Evolutionary conservation across 441 rosid species (phyloP), one percentile per base, ranked within the genome.

Genomic region (Euphorbia celastroides): DNA sequence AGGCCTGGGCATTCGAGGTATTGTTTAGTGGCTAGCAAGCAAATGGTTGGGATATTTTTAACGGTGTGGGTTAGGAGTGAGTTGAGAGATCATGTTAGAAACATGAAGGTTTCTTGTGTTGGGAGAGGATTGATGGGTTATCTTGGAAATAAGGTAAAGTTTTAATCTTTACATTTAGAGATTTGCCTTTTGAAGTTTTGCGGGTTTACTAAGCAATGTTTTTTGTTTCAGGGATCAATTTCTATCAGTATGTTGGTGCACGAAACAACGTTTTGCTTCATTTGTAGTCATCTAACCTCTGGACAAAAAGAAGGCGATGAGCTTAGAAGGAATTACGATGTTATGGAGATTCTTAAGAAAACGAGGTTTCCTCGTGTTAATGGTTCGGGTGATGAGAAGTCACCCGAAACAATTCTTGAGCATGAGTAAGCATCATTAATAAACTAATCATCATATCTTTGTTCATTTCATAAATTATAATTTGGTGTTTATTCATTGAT

Each of bases 101-200:
- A 80, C 48, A 66, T 92, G 75, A 88, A 86, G 82, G 97, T 94
- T 66, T 89, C 99, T 0, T 86, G 96, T 19, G 96, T 94, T 22
- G 99, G 97, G 23, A 85, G 97, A 69, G 99, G 99, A 65, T 82
- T 94, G 61, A 91, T 94, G 99, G 97, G 97, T 23, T 91, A 86
- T 71, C 96, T 94, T 38, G 99, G 99, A 58, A 94, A 94, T 57
- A 94, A 94, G 96, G 99, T 88, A 13, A 52, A 79, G 31, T 26
- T 50, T 34, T 34, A 34, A 9, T 34, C 38, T 34, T 4, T 9
- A 34, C 9, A 34, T 34, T 3, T 34, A 9, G 9, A 9, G 4
- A 34, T 34, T n/a, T n/a, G n/a, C n/a, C n/a, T n/a, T n/a, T n/a
- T n/a, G n/a, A n/a, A n/a, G n/a, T n/a, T n/a, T n/a, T n/a, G n/a